phyloP scores from a whole-genome alignment of 805 yeast species.

The Ogataea angusta region DNA sequence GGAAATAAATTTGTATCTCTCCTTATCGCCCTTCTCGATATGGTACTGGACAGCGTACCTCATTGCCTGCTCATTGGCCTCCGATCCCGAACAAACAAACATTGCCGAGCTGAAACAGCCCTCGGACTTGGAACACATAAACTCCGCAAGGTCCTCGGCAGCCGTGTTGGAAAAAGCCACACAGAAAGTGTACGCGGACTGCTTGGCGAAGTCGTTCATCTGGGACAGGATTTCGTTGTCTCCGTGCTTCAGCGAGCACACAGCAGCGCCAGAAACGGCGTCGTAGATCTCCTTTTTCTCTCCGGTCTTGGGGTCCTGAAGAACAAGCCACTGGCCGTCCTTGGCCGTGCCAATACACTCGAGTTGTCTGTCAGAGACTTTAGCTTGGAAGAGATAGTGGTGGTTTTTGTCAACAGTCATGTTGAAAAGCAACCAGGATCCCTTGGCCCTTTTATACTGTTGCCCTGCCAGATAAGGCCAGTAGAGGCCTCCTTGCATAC shows the following conservation, averaged over 20 bases:
- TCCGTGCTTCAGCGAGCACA: constrained; percentile 41
- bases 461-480: background rate
- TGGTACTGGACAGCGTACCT: constrained; percentile 56
- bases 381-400: constrained; percentile 41
- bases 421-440: background rate
- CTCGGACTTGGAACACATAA: constrained; percentile 38
- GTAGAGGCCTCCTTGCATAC: too few relatives aligned
- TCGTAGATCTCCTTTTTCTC: constrained; percentile 34
- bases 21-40: constrained; percentile 38
- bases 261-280: constrained; percentile 47
- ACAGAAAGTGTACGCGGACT: constrained; percentile 37
- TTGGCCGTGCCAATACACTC: constrained; percentile 36
- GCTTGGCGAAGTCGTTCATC: constrained; percentile 26
- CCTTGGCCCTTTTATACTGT: background rate
- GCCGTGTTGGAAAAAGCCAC: constrained; percentile 32
- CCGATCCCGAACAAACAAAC: constrained; percentile 67
- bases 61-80: constrained; percentile 74
- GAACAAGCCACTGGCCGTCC: constrained; percentile 38
- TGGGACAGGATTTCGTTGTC: constrained; percentile 32
- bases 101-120: constrained; percentile 36
- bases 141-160: constrained; percentile 40
- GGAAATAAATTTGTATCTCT: constrained; percentile 40
- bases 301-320: constrained; percentile 39
- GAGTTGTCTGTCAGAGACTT: constrained; percentile 35
- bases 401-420: constrained; percentile 16